A percentile compares a stretch with the other conserved stretches of the same genome.
Evolutionary conservation across 805 yeast species (phyloP).

Genomic region (Candida krabiensis): DNA sequence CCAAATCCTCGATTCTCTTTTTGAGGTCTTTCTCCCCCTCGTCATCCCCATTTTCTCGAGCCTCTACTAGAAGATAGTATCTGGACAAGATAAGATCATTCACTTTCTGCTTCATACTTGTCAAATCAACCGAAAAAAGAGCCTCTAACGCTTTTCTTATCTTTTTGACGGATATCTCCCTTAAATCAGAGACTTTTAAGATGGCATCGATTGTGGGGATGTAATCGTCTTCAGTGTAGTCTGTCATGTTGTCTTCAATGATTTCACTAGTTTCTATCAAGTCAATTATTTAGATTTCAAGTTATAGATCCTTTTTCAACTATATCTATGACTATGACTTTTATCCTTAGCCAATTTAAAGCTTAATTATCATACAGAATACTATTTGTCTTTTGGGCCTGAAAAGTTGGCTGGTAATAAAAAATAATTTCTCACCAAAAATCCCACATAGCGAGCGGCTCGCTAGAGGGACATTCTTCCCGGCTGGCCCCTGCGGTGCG

Average conservation of each 20-base stretch:
- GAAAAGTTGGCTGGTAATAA: no score
- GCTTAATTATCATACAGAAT: no score
- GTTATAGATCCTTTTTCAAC: background rate
- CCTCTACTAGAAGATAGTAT: conserved; percentile 47
- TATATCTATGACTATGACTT: no score
- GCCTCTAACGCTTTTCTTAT: conserved; percentile 73
- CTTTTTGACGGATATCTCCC: conserved; percentile 67
- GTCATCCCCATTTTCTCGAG: conserved; percentile 29
- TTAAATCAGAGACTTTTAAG: conserved; percentile 66
- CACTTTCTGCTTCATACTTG: conserved; percentile 49
- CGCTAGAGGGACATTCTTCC: no score
- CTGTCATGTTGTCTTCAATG: background rate
- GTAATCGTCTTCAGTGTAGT: conserved; percentile 33
- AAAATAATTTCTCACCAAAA: no score
- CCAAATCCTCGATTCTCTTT: conserved; percentile 37
- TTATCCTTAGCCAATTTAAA: no score
- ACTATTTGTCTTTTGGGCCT: no score
- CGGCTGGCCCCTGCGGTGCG: no score
- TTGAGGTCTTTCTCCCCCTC: conserved; percentile 13
- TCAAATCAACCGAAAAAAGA: conserved; percentile 56
- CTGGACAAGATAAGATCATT: conserved; percentile 62
- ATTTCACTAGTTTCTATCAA: no score
- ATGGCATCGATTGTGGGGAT: conserved; percentile 74
- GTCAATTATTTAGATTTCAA: background rate
- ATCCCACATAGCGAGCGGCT: no score